Percentiles rank a stretch among this genome's conserved stretches.
phyloP scores from a whole-genome alignment of 2,329 filamentous ascomycete genomes.

The Biscogniauxia marginata region DNA sequence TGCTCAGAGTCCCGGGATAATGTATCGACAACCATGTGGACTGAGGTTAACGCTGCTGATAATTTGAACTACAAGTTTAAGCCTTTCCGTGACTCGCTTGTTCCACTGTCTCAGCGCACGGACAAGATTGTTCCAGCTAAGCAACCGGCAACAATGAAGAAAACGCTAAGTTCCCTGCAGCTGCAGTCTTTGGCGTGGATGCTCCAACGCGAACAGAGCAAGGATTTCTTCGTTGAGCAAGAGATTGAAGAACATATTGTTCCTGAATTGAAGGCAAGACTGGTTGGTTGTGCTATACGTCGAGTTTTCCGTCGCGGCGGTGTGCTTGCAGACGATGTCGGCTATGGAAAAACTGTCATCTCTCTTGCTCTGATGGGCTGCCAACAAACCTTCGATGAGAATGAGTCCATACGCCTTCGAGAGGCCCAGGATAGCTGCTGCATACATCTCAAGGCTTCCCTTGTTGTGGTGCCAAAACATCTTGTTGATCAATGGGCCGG shows the following conservation, averaged over 20 bases:
- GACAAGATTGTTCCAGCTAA: neutral
- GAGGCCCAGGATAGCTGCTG: slow-evolving; percentile 7
- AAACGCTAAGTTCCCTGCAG: slow-evolving; percentile 23
- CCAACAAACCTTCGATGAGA: slow-evolving; percentile 23
- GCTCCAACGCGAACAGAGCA: slow-evolving; percentile 24
- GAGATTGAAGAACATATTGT: slow-evolving; percentile 40
- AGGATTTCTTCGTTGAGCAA: slow-evolving; percentile 32
- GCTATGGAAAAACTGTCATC: slow-evolving; percentile 45
- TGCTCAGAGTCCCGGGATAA: neutral
- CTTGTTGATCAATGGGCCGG: slow-evolving; percentile 40
- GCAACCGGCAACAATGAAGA: neutral
- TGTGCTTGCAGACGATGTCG: slow-evolving; percentile 43
- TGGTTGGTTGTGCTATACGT: slow-evolving; percentile 32
- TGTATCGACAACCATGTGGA: neutral
- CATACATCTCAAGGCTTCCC: slow-evolving; percentile 35
- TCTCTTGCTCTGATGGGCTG: slow-evolving; percentile 38
- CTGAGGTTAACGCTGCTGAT: neutral
- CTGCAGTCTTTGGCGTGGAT: slow-evolving; percentile 33
- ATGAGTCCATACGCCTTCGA: slow-evolving; percentile 18
- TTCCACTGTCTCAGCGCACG: neutral
- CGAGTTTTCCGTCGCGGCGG: slow-evolving; percentile 34
- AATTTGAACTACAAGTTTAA: slow-evolving; percentile 16
- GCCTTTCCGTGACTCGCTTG: slow-evolving; percentile 12
- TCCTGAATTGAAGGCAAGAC: slow-evolving; percentile 32
- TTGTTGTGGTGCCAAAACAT: slow-evolving; percentile 41